phyloP scores from a whole-genome alignment of 768 basidiomycete genomes.

The Amanita pallidorosea region DNA sequence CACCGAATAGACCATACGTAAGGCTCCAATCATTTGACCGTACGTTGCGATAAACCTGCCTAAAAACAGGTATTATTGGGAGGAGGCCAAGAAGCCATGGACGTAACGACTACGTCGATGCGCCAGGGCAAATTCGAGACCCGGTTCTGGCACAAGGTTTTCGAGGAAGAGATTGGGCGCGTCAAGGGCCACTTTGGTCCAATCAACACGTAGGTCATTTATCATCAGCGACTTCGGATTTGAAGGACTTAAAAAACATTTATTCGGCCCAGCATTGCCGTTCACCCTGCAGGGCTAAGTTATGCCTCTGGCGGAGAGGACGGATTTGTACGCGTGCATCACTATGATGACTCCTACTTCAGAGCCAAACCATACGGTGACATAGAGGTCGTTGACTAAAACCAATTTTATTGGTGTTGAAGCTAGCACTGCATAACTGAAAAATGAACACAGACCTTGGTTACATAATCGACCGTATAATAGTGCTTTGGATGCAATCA shows the following conservation, averaged over 20 bases:
- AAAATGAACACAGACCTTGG: too few species aligned
- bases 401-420: background rate
- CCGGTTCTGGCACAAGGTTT: conserved; percentile 94
- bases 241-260: background rate
- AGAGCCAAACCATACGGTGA: conserved; percentile 87
- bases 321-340: conserved; percentile 85
- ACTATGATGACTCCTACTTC: conserved; percentile 94
- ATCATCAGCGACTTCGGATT: background rate
- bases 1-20: conserved; percentile 79
- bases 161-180: conserved; percentile 94
- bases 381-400: conserved; percentile 51
- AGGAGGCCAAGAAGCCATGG: conserved; percentile 97
- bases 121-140: conserved; percentile 98
- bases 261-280: conserved; percentile 58
- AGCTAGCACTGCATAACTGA: too few species aligned
- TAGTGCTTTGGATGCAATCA: too few species aligned
- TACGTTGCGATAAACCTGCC: background rate
- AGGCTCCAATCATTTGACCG: conserved; percentile 12
- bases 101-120: conserved; percentile 86
- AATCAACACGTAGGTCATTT: conserved; percentile 75
- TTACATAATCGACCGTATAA: background rate
- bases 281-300: conserved; percentile 77
- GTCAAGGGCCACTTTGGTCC: conserved; percentile 98
- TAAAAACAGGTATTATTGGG: conserved; percentile 68
- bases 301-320: conserved; percentile 97